Evolutionary conservation across 176 grass and related monocot species (phyloP).

Genomic region (Typha latifolia): DNA sequence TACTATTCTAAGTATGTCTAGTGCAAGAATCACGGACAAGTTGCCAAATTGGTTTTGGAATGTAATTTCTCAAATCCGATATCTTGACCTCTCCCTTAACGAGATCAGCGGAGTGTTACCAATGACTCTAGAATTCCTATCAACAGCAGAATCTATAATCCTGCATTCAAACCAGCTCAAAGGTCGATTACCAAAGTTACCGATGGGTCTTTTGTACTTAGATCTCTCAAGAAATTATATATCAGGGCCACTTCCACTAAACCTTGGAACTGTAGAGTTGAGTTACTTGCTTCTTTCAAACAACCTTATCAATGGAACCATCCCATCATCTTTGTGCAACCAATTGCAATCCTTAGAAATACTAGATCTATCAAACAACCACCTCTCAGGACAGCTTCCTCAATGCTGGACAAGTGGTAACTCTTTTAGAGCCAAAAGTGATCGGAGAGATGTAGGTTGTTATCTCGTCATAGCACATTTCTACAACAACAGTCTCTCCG

Average conservation of each 20-base stretch:
- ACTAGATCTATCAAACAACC: constrained; percentile 14
- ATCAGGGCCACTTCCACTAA: not conserved
- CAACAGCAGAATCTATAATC: not conserved
- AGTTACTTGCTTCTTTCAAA: not conserved
- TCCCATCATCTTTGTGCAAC: constrained; percentile 13
- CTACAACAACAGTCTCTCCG: constrained; percentile 13
- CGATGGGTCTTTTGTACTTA: not conserved
- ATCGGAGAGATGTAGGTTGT: no score
- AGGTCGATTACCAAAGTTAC: constrained; percentile 12
- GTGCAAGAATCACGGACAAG: constrained; percentile 16
- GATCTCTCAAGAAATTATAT: constrained; percentile 27
- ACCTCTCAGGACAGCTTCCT: constrained; percentile 6
- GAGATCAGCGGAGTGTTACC: constrained; percentile 16
- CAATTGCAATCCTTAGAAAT: not conserved
- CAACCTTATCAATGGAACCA: constrained; percentile 18
- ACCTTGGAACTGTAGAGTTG: not conserved
- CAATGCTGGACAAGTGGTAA: not conserved
- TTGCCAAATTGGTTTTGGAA: constrained; percentile 42
- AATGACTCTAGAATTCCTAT: not conserved
- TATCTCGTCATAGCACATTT: no score
- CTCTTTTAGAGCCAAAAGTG: no score
- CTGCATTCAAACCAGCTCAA: constrained; percentile 31
- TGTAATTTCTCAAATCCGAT: not conserved
- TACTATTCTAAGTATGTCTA: constrained; percentile 5
- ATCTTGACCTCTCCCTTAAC: constrained; percentile 30